Base-by-base conservation (phyloP, 2,329 filamentous ascomycete species). In the Pyricularia sp. region DNA sequence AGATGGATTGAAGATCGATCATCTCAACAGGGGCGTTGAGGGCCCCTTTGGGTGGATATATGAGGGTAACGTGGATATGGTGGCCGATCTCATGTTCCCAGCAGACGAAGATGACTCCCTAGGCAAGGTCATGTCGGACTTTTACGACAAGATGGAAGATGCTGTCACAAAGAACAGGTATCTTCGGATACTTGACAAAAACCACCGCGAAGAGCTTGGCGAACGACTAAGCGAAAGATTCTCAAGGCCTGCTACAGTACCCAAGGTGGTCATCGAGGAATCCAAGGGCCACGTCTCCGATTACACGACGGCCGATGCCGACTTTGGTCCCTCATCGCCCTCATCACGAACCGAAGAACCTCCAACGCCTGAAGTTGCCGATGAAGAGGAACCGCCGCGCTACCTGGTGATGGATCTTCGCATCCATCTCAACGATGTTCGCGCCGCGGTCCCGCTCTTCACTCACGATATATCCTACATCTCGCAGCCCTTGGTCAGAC, bases 11-110 rank as follows among this genome's bases (percentile, higher is more conserved):
- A 97, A 91, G 76, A 97, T 99, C 68, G 95, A 98, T 74, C 95
- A 99, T 77, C 84, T 99, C 11, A 99, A 99, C 76, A 88, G 93
- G 61, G 94, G 94, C 28, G 93, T 97, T 23, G 89, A 95, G 71
- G 95, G 95, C 0, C 94, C 94, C 0, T 97, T 99, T 78, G 94
- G 93, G 3, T 99, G 95, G 95, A 99, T 99, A 68, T 92, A 96
- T 73, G 93, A 98, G 79, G 95, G 95, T 42, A 97, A 95, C 71
- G 93, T 99, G 59, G 95, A 99, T 76, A 97, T 99, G 71, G 90
- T 98, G 17, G 92, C 95, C 7, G 95, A 99, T 75, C 89, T 99
- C 72, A 94, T 97, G 88, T 92, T 99, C 71, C 95, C 95, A 0
- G 88, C 89, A 36, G 95, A 98, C 68, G 88, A 88, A 59, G 92